Evolutionary conservation across 352 stramenopile genomes (phyloP), one percentile per base, ranked within the genome.

Genomic region (Pythium monospermum): DNA sequence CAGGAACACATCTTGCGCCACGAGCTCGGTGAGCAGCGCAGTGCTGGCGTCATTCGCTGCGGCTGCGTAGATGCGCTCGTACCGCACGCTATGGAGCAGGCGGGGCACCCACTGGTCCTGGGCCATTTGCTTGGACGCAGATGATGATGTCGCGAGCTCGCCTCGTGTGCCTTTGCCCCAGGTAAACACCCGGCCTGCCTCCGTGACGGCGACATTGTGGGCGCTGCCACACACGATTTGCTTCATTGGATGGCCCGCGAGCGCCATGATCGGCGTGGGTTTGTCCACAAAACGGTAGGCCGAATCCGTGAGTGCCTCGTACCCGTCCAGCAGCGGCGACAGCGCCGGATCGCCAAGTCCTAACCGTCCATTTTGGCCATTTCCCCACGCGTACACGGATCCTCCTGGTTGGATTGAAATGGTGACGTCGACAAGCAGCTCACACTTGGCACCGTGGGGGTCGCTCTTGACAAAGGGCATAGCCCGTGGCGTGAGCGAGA

Each of bases 291-390:
- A 87, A 11, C 68, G 71, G 50, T 90, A 90, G 19, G 65, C 53
- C 3, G 66, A 68, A 36, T 87, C 76, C 1, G 79, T 90, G n/a
- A 85, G 58, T 37, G 76, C 74, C 30, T 90, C 79, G 39, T 87
- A 87, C 1, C 79, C 79, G 27, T 90, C 74, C 1, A 67, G 59
- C 26, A 85, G 77, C 16, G 55, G 49, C 0, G 43, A 15, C 11
- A 28, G 42, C 4, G 51, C 19, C 6, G 57, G 50, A 44, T 69
- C 31, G n/a, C 76, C 76, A 10, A 87, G 30, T 0, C 79, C 79
- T 0, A 90, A 51, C 0, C 79, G 68, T 2, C 79, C 79, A 21
- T 82, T 80, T 19, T 85, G 59, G 18, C 63, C 74, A 38, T 75
- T 68, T 1, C 79, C 79, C 79, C 79, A 90, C 19, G 76, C 72